These are phyloP conservation scores for Medicago arabica DNA, from an alignment of 306 rosid species.

Conservation along the genomic window DNA sequence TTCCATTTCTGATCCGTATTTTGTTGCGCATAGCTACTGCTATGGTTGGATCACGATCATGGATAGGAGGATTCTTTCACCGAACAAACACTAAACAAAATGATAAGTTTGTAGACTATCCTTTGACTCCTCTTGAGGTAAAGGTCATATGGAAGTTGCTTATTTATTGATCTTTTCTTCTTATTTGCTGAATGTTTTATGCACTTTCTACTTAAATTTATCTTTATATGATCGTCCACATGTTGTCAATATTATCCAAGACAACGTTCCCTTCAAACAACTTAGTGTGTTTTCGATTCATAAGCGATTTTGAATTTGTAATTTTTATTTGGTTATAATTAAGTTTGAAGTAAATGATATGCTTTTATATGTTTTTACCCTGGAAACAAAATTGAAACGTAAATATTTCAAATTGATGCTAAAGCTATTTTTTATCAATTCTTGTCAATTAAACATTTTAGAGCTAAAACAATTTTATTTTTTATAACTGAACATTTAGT, in stretches of 20 bases:
- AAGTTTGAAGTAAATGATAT: background rate
- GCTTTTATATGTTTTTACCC: background rate
- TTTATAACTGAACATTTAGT: background rate
- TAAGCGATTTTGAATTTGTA: no score
- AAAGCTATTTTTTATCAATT: no score
- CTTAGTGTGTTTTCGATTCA: no score
- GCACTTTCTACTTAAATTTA: no score
- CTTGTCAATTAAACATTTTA: no score
- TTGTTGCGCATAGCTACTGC: conserved; percentile 77
- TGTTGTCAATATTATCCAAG: no score
- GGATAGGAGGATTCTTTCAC: conserved; percentile 84
- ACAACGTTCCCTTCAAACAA: no score
- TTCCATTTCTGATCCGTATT: conserved; percentile 40
- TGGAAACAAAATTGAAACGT: no score
- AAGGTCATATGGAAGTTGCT: conserved; percentile 4
- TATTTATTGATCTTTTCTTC: background rate
- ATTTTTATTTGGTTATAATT: background rate
- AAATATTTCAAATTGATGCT: no score
- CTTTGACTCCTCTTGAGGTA: conserved; percentile 81
- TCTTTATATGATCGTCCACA: no score
- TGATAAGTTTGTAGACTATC: conserved; percentile 60
- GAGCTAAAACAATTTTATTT: background rate
- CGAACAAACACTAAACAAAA: conserved; percentile 56
- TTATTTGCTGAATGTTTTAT: no score
- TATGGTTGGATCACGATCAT: conserved; percentile 94